Evolutionary conservation across 768 basidiomycete species (phyloP).

Genomic region (Coprinellus aureogranulatus): DNA sequence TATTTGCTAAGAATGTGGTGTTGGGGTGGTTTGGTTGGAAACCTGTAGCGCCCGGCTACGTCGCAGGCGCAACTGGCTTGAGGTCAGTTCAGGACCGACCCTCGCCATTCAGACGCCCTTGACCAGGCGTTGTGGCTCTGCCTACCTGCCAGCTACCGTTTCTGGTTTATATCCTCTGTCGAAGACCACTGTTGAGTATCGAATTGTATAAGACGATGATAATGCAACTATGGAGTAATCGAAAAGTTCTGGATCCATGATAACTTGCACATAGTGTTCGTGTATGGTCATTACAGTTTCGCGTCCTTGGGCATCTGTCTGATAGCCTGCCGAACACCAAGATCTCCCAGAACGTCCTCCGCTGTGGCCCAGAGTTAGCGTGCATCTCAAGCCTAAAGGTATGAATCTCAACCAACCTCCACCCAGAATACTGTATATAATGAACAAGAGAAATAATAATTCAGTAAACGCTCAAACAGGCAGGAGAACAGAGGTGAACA

Average conservation of each 20-base stretch:
- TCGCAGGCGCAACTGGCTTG: constrained; percentile 25
- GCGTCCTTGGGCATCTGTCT: constrained; percentile 71
- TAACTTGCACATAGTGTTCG: too few species aligned
- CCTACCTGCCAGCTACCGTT: too few species aligned
- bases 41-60: constrained; percentile 31
- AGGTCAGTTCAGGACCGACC: constrained; percentile 11
- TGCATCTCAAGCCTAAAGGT: background rate
- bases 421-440: constrained; percentile 61
- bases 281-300: constrained; percentile 45
- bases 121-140: background rate
- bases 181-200: too few species aligned
- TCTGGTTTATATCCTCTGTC: too few species aligned
- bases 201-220: background rate
- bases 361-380: constrained; percentile 34
- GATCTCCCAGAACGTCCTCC: constrained; percentile 77
- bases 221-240: too few species aligned
- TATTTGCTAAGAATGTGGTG: constrained; percentile 81
- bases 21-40: constrained; percentile 55
- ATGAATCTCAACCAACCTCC: constrained; percentile 42
- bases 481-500: constrained; percentile 7
- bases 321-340: constrained; percentile 81
- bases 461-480: background rate
- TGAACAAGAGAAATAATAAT: background rate
- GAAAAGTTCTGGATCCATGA: too few species aligned
- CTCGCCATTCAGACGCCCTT: background rate